These are phyloP conservation scores for Geosmithia morbida DNA, from an alignment of 2,329 filamentous ascomycete species.

Conservation along the genomic window DNA sequence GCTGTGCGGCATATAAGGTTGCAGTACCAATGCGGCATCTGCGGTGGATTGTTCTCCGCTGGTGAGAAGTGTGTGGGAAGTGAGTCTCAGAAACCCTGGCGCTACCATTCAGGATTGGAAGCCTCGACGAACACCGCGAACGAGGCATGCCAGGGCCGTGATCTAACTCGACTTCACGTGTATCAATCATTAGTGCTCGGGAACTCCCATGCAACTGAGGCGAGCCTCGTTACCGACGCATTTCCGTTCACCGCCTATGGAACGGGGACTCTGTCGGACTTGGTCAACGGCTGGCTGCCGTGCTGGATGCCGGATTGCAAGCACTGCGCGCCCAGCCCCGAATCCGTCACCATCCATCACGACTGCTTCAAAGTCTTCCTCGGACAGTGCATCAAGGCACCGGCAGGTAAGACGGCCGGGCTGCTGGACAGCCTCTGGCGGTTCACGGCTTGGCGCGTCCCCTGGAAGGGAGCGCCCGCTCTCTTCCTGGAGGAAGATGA, in stretches of 20 bases:
- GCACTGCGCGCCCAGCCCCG: background rate
- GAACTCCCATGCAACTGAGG: background rate
- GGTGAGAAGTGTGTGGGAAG: background rate
- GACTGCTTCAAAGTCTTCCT: background rate
- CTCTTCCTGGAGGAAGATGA: background rate
- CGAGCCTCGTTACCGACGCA: background rate
- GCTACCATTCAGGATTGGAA: too few relatives aligned
- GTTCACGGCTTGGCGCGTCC: background rate
- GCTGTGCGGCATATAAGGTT: background rate
- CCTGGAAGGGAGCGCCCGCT: background rate
- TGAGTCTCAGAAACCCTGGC: background rate
- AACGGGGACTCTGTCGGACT: background rate
- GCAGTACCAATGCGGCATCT: background rate
- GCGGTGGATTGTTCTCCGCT: background rate
- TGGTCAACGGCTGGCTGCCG: background rate
- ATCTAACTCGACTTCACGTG: too few relatives aligned
- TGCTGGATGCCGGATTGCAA: background rate
- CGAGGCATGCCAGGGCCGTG: too few relatives aligned
- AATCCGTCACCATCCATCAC: background rate
- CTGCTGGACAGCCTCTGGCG: background rate
- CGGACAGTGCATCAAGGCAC: background rate
- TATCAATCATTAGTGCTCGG: background rate
- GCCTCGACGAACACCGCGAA: too few relatives aligned
- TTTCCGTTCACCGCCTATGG: background rate
- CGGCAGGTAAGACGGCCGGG: background rate